Evolutionary conservation across 306 rosid species (phyloP).

Genomic region (Vigna reflexopilosa): DNA sequence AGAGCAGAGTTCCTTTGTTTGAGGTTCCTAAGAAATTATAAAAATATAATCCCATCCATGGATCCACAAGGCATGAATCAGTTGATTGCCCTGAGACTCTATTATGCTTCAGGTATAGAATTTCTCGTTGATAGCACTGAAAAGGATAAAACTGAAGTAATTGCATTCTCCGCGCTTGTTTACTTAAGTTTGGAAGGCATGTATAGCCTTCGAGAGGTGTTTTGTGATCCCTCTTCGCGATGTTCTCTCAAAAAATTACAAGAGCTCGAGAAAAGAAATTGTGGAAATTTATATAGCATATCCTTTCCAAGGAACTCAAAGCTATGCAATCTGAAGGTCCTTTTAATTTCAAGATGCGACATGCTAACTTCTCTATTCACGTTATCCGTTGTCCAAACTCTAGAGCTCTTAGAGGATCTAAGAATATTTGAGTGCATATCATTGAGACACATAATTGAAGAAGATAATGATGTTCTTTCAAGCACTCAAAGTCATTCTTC

Average conservation of each 20-base stretch:
- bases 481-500: not conserved
- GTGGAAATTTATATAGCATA: conserved; percentile 15
- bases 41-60: conserved; percentile 33
- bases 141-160: no score
- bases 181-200: not conserved
- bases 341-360: not conserved
- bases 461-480: not conserved
- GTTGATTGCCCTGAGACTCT: not conserved
- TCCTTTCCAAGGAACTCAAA: conserved; percentile 37
- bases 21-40: not conserved
- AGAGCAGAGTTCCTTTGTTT: conserved; percentile 1
- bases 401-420: conserved; percentile 2
- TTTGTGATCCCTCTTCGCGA: not conserved
- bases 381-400: conserved; percentile 11
- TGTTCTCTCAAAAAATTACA: conserved; percentile 29
- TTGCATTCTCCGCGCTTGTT: not conserved
- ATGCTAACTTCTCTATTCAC: conserved; percentile 2
- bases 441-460: conserved; percentile 18
- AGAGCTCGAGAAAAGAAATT: not conserved
- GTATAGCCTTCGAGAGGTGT: not conserved
- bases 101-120: not conserved
- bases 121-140: no score
- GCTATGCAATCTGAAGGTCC: conserved; percentile 16
- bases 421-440: not conserved
- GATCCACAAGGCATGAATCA: conserved; percentile 38